These are phyloP conservation scores for Lonicera japonica DNA, from an alignment of 129 eudicot species.

Conservation along the genomic window DNA sequence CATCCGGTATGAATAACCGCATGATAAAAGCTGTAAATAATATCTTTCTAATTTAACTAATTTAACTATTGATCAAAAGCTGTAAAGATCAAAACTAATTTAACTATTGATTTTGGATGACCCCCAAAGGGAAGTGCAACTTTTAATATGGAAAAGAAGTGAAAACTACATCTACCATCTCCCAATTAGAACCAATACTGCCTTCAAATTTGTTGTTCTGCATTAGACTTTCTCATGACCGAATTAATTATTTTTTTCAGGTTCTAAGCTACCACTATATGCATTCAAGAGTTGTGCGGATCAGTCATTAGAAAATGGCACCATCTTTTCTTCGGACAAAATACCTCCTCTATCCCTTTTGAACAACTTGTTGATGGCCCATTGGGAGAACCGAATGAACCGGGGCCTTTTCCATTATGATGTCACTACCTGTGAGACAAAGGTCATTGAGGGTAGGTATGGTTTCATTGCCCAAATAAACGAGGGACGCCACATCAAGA, in stretches of 20 bases:
- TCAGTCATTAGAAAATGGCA: slow-evolving; percentile 4
- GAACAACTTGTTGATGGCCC: slow-evolving; percentile 28
- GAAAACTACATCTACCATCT: too few species aligned
- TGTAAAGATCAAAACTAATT: too few species aligned
- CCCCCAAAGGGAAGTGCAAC: too few species aligned
- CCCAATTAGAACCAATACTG: too few species aligned
- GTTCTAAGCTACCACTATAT: slow-evolving; percentile 36
- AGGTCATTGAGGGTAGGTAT: slow-evolving; percentile 51
- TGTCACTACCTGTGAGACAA: slow-evolving; percentile 68
- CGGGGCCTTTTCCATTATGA: slow-evolving; percentile 72
- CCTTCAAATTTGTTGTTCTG: too few species aligned
- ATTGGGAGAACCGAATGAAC: slow-evolving; percentile 75
- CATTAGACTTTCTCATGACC: too few species aligned
- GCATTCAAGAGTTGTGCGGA: slow-evolving; percentile 21
- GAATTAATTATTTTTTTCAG: slow-evolving; percentile 17
- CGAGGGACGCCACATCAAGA: slow-evolving; percentile 74
- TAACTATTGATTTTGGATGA: too few species aligned
- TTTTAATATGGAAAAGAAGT: too few species aligned
- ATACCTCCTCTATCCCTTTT: slow-evolving; percentile 18
- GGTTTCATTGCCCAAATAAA: slow-evolving; percentile 64
- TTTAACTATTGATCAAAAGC: too few species aligned
- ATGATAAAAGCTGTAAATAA: too few species aligned
- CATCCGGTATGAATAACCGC: too few species aligned
- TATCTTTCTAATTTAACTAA: too few species aligned
- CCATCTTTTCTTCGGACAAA: slow-evolving; percentile 1